phyloP scores from a whole-genome alignment of 2,329 filamentous ascomycete genomes.

The Pseudocercospora cruenta region DNA sequence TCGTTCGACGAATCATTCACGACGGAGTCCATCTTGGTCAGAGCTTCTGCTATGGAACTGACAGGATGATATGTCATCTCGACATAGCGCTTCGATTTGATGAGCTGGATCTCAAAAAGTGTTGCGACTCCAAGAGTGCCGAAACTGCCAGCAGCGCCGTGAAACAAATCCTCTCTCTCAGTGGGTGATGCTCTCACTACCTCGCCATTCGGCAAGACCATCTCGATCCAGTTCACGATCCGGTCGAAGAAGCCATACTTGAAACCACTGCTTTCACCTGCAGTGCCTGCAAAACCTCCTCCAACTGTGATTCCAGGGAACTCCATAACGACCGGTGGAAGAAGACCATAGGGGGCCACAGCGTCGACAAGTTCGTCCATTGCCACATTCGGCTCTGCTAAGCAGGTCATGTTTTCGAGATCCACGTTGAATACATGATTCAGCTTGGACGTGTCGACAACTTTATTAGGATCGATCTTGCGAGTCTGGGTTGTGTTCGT shows the following conservation, averaged over 20 bases:
- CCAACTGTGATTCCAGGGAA: slow-evolving; percentile 69
- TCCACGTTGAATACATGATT: slow-evolving; percentile 53
- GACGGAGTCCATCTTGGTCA: slow-evolving; percentile 44
- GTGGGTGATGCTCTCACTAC: slow-evolving; percentile 42
- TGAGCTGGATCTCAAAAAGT: slow-evolving; percentile 54
- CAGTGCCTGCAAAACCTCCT: slow-evolving; percentile 68
- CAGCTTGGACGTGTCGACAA: slow-evolving; percentile 54
- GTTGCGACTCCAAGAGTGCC: slow-evolving; percentile 71
- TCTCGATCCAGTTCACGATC: slow-evolving; percentile 65
- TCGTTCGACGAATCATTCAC: slow-evolving; percentile 52
- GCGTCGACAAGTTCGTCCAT: slow-evolving; percentile 67
- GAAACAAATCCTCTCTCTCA: slow-evolving; percentile 64
- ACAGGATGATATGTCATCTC: slow-evolving; percentile 54
- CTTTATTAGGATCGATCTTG: slow-evolving; percentile 44
- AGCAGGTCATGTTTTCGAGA: slow-evolving; percentile 45
- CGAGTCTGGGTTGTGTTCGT: slow-evolving; percentile 54
- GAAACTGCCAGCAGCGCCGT: slow-evolving; percentile 66
- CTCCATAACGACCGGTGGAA: slow-evolving; percentile 71
- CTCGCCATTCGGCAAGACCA: slow-evolving; percentile 65
- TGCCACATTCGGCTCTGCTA: slow-evolving; percentile 70
- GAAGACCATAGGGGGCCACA: slow-evolving; percentile 58
- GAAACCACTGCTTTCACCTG: slow-evolving; percentile 69
- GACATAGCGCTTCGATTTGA: slow-evolving; percentile 52
- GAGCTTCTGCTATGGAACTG: slow-evolving; percentile 45
- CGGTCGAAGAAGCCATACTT: slow-evolving; percentile 68